phyloP scores from a whole-genome alignment of 78 protist species.

The Neovahlkampfia damariscottae region DNA sequence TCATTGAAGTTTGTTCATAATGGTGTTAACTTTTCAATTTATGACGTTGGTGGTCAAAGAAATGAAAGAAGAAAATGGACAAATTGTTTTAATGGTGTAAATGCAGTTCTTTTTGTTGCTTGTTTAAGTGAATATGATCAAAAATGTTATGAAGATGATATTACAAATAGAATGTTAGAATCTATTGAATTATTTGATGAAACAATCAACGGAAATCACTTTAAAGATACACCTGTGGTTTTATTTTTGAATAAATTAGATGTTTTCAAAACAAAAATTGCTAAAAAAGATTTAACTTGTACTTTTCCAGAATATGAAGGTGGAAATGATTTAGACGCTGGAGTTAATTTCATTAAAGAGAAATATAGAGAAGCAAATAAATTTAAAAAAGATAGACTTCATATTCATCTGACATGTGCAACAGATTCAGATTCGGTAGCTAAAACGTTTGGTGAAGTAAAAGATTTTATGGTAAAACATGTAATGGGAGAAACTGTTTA shows the following conservation, averaged over 20 bases:
- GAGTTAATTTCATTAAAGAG: constrained; percentile 21
- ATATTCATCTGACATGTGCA: not conserved
- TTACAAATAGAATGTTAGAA: constrained; percentile 74
- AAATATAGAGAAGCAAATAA: constrained; percentile 39
- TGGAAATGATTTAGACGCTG: constrained; percentile 28
- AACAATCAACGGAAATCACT: constrained; percentile 80
- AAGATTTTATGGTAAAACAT: not conserved
- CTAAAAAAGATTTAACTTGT: constrained; percentile 19
- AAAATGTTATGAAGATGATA: constrained; percentile 60
- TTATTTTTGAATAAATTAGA: constrained; percentile 87
- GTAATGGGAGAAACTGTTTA: too few relatives aligned
- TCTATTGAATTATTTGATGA: constrained; percentile 73
- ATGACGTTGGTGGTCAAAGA: constrained; percentile 14
- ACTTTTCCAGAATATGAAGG: constrained; percentile 73
- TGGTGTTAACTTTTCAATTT: constrained; percentile 15
- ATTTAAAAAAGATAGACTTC: not conserved
- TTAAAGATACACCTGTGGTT: constrained; percentile 72
- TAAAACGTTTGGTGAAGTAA: not conserved
- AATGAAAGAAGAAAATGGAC: constrained; percentile 5
- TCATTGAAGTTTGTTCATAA: not conserved
- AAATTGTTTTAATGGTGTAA: constrained; percentile 74
- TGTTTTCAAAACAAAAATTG: constrained; percentile 61
- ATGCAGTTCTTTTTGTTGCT: constrained; percentile 79
- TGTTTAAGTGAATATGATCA: constrained; percentile 78
- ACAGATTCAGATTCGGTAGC: not conserved